Evolutionary conservation across 768 basidiomycete genomes (phyloP), one percentile per base, ranked within the genome.

Genomic region (Agrocybe praecox): DNA sequence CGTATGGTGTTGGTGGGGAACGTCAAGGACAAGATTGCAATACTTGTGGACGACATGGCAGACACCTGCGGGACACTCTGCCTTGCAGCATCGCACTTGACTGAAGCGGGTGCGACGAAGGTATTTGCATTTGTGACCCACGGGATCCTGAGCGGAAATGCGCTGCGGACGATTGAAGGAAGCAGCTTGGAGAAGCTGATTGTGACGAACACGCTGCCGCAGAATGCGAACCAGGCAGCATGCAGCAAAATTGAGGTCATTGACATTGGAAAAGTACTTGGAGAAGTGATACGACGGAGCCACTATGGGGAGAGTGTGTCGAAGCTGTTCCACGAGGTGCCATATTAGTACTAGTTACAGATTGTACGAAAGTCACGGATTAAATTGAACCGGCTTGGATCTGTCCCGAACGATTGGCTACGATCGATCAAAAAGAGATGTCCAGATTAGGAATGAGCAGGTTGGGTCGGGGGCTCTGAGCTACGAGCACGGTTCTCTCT

Each of bases 21-120:
- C 66, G 95, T 96, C 60, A 87, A 85, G 69, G 94, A 88, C 69
- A 95, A 98, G 77, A 82, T 87, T 43, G 97, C 96, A 52, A 95
- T 99, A 56, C 80, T 99, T 24, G 91, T 98, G 45, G 97, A 98
- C 78, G 97, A 99, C 78, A 98, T 99, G 94, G 94, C 94, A 26
- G 94, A 96, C 73, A 96, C 94, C 43, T 96, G 94, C 65, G 94
- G 94, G 52, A 99, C 97, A 57, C 83, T 99, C 58, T 89, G 90
- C 63, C 81, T 98, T 53, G 97, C 97, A 1, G 94, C 96, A 7
- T 80, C 84, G 61, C 93, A 97, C 60, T 81, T 99, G 54, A 77
- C 87, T 29, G 94, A 97, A 63, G 94, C 92, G 7, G 96, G 96
- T 2, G 96, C 94, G 10, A 69, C 79, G 43, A 86, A 87, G 72